Evolutionary conservation across 2,329 filamentous ascomycete species (phyloP).

Genomic region (Exophiala calicioides): DNA sequence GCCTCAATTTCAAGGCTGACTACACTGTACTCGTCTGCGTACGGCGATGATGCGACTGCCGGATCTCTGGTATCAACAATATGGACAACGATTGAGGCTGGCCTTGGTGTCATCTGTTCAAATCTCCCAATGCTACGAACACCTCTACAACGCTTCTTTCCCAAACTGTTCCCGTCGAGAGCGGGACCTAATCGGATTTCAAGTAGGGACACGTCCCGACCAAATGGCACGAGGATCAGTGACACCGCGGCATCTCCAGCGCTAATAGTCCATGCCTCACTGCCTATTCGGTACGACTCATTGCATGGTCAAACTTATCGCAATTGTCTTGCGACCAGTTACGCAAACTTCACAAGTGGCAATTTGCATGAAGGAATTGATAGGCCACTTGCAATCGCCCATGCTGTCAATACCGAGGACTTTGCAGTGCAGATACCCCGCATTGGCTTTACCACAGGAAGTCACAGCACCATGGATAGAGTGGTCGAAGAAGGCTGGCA

Average conservation of each 20-base stretch:
- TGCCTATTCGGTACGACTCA: neutral
- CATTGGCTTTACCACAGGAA: neutral
- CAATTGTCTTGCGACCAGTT: too few relatives aligned
- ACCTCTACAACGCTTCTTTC: constrained; percentile 32
- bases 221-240: constrained; percentile 5
- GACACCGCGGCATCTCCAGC: constrained; percentile 4
- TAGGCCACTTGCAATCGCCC: too few relatives aligned
- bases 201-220: constrained; percentile 6
- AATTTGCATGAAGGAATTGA: too few relatives aligned
- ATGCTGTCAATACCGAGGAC: too few relatives aligned
- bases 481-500: too few relatives aligned
- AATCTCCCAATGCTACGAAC: constrained; percentile 42
- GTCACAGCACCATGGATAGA: too few relatives aligned
- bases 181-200: constrained; percentile 13
- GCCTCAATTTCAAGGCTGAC: constrained; percentile 37
- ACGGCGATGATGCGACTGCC: constrained; percentile 29
- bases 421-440: constrained; percentile 9
- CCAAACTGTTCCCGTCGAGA: constrained; percentile 20
- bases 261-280: constrained; percentile 1
- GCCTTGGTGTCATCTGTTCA: constrained; percentile 41
- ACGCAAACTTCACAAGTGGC: too few relatives aligned
- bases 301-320: too few relatives aligned
- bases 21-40: constrained; percentile 35
- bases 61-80: constrained; percentile 37
- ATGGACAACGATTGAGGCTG: constrained; percentile 43